Evolutionary conservation across 257 asterid genomes (phyloP).

Genomic region (Ligustrum vulgare): DNA sequence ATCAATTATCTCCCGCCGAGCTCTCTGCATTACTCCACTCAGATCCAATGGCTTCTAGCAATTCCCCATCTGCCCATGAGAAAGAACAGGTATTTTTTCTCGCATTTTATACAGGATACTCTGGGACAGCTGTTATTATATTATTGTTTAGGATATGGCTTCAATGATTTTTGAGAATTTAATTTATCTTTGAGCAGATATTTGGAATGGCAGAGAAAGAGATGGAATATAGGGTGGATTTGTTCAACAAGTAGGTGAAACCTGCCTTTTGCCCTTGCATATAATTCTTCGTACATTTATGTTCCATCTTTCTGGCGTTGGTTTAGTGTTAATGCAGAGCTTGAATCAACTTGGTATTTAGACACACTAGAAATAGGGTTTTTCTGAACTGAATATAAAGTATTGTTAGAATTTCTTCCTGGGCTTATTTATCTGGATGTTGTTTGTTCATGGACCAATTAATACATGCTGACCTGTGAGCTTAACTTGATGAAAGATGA

Average conservation of each 20-base stretch:
- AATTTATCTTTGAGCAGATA: slow-evolving; percentile 40
- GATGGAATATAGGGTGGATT: slow-evolving; percentile 76
- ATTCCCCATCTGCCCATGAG: slow-evolving; percentile 38
- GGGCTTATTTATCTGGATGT: background rate
- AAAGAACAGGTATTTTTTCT: slow-evolving; percentile 51
- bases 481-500: background rate
- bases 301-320: background rate
- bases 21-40: background rate
- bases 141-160: background rate
- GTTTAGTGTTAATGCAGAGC: background rate
- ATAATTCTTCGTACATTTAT: background rate
- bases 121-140: background rate
- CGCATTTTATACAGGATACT: background rate
- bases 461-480: background rate
- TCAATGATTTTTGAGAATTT: background rate
- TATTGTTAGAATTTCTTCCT: background rate
- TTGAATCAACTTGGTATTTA: background rate
- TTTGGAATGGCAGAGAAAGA: slow-evolving; percentile 74
- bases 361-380: background rate
- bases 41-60: slow-evolving; percentile 53
- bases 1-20: background rate
- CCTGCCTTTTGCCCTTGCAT: slow-evolving; percentile 2
- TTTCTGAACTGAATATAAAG: background rate
- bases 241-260: slow-evolving; percentile 65
- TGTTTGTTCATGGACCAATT: background rate